phyloP scores from a whole-genome alignment of 805 yeast species.

The Ogataea philodendri region DNA sequence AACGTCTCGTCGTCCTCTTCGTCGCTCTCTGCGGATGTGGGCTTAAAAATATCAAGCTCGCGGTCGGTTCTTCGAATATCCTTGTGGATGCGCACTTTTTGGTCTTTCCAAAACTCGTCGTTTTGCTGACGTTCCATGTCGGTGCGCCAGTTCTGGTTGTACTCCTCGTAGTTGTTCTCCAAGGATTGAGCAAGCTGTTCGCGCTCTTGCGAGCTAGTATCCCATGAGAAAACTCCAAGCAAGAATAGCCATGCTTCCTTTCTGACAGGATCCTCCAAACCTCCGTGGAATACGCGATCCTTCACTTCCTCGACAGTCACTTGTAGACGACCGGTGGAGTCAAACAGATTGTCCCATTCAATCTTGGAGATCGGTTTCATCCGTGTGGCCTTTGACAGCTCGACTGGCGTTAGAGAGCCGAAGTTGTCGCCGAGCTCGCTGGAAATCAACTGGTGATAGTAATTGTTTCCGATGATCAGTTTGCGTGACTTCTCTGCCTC shows the following conservation, averaged over 20 bases:
- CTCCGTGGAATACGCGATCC: constrained; percentile 87
- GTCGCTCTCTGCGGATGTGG: constrained; percentile 30
- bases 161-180: constrained; percentile 46
- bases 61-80: constrained; percentile 93
- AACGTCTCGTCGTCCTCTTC: constrained; percentile 54
- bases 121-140: constrained; percentile 47
- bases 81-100: constrained; percentile 83
- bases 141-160: constrained; percentile 71
- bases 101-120: constrained; percentile 83
- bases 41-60: constrained; percentile 59
- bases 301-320: constrained; percentile 78
- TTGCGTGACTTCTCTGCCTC: constrained; percentile 70
- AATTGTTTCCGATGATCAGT: constrained; percentile 55
- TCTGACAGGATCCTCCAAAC: constrained; percentile 59
- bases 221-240: constrained; percentile 87
- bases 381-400: constrained; percentile 60
- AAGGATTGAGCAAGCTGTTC: constrained; percentile 53
- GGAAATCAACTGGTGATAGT: constrained; percentile 52
- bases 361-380: constrained; percentile 60
- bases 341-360: constrained; percentile 88
- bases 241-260: constrained; percentile 83
- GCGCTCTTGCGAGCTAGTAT: constrained; percentile 69
- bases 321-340: constrained; percentile 67
- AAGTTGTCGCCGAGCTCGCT: constrained; percentile 59
- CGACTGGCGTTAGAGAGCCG: constrained; percentile 53